Evolutionary conservation across 192 early-diverging fungal genomes (phyloP), one percentile per base, ranked within the genome.

Genomic region (Obelidium mucronatum): DNA sequence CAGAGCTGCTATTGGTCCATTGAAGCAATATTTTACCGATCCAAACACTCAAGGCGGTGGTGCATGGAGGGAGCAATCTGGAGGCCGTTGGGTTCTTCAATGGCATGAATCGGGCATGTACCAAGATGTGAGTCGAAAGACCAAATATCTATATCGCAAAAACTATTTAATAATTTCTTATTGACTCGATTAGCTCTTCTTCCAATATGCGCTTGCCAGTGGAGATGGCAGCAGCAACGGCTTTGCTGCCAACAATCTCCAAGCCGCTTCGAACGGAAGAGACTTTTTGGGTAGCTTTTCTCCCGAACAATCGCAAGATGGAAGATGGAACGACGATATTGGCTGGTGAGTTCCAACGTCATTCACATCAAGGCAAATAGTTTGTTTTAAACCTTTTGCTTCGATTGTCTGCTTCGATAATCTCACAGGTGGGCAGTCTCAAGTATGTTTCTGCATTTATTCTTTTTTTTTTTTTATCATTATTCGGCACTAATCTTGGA

Each of bases 281-380:
- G 76, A 42, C 40, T 77, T 77, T 40, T 30, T 77, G 66, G 66
- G 36, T 31, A 44, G 66, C 30, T 35, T 35, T 26, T 40, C 34
- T 11, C 66, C 66, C 22, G 24, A 35, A 19, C 64, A 68, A 15
- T 76, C 76, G 24, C 44, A 72, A 4, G 24, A 34, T 26, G 82
- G 82, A 2, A 77, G 67, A 59, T 86, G 85, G 85, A 86, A 86
- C 56, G 85, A 86, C 60, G 85, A 86, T 55, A 81, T 86, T 42
- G 67, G 65, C 2, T 86, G 85, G 85, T n/a, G n/a, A n/a, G n/a
- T n/a, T n/a, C n/a, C n/a, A n/a, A n/a, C n/a, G n/a, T n/a, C n/a
- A n/a, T n/a, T n/a, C n/a, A n/a, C n/a, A n/a, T n/a, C n/a, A n/a
- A n/a, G n/a, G n/a, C n/a, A n/a, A n/a, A n/a, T n/a, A n/a, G n/a